These are phyloP conservation scores for Seminavis robusta DNA, from an alignment of 108 stramenopile genomes.

Conservation along the genomic window DNA sequence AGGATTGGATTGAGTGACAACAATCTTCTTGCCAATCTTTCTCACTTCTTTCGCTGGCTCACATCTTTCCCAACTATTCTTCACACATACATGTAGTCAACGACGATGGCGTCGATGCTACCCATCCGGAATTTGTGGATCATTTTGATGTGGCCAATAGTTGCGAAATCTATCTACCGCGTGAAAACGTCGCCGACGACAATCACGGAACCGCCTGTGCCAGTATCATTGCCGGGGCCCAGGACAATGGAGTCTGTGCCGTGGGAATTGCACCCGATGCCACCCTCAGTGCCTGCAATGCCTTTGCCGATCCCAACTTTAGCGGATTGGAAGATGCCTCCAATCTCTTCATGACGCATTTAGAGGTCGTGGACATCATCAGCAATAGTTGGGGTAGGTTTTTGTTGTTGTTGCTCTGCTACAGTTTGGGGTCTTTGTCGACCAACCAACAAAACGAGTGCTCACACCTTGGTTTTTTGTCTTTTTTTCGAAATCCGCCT, in stretches of 20 bases:
- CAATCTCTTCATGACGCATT: not conserved
- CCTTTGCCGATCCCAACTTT: not conserved
- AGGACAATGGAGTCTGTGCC: constrained; percentile 26
- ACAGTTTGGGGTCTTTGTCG: no score
- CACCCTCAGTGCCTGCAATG: constrained; percentile 16
- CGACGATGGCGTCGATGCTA: constrained; percentile 26
- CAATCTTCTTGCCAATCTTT: no score
- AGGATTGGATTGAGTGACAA: no score
- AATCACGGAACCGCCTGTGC: constrained; percentile 33
- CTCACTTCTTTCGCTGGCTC: no score
- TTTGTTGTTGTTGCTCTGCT: no score
- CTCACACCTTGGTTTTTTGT: no score
- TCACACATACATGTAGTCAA: no score
- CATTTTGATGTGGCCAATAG: constrained; percentile 18
- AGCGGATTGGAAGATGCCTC: no score
- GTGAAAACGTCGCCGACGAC: not conserved
- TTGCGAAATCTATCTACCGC: constrained; percentile 13
- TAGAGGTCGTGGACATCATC: constrained; percentile 25
- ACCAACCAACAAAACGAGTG: no score
- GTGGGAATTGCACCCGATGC: constrained; percentile 32
- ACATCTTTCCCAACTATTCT: no score
- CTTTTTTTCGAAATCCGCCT: no score
- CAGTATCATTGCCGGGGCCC: constrained; percentile 17
- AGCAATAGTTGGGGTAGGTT: no score
- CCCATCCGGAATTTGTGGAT: constrained; percentile 9